These are phyloP conservation scores for Hypericum perforatum DNA, from an alignment of 345 rosid genomes.

Conservation along the genomic window DNA sequence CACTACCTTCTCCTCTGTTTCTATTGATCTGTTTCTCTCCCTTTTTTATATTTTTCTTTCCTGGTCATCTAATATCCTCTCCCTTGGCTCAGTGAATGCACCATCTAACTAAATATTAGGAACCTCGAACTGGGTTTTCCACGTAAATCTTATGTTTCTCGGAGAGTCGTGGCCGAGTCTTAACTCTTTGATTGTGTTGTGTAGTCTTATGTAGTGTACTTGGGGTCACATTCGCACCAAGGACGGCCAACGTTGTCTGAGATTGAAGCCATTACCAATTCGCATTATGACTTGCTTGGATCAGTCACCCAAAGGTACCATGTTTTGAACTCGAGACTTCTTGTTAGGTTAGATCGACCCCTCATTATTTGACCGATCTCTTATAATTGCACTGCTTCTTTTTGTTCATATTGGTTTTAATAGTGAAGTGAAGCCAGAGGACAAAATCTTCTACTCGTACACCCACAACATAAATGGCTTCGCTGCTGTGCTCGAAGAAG, in stretches of 20 bases:
- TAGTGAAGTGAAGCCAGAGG: constrained; percentile 12
- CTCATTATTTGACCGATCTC: not conserved
- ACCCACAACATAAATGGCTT: constrained; percentile 20
- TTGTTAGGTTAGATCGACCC: no score
- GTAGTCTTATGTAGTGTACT: constrained; percentile 20
- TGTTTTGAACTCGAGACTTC: no score
- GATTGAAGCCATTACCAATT: not conserved
- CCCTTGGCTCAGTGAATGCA: no score
- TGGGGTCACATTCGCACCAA: constrained; percentile 15
- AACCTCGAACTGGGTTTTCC: no score
- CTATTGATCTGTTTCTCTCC: no score
- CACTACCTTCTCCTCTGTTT: no score
- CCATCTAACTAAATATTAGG: no score
- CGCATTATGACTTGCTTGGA: constrained; percentile 9
- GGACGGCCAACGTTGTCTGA: not conserved
- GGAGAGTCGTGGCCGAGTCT: no score
- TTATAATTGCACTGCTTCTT: not conserved
- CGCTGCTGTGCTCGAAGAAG: constrained; percentile 20
- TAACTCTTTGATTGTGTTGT: not conserved
- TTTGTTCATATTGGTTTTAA: not conserved
- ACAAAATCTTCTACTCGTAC: constrained; percentile 17
- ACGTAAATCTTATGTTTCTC: no score
- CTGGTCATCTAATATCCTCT: no score
- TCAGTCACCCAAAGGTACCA: constrained; percentile 10
- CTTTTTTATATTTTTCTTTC: no score